Conservation (phyloP, 2,329 filamentous ascomycete genomes). For the Penicillium italicum region DNA sequence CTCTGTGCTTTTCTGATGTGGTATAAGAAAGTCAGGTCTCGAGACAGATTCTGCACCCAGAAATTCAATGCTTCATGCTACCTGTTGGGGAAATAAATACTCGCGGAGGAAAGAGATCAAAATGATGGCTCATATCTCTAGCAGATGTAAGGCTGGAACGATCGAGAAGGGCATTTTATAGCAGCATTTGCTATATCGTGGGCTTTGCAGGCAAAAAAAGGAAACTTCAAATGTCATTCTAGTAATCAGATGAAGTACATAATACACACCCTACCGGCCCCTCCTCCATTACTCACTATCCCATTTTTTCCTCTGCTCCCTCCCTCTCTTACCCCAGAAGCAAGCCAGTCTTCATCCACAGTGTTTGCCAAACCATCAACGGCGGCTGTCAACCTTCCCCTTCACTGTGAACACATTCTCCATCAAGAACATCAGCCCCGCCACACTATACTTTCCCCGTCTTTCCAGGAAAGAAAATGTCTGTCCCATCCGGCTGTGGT, state of each 20-base stretch:
- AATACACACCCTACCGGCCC: neutral
- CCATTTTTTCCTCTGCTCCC: neutral
- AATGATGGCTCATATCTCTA: neutral
- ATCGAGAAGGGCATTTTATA: neutral
- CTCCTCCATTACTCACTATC: neutral
- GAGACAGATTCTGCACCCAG: neutral
- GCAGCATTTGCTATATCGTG: too few relatives aligned
- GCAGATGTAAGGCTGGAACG: neutral
- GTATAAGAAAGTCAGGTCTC: neutral
- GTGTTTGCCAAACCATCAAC: neutral
- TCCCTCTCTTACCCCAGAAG: neutral
- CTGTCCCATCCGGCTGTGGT: constrained; percentile 19
- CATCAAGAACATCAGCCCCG: neutral
- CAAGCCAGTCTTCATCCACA: neutral
- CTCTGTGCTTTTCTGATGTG: neutral
- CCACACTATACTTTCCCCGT: neutral
- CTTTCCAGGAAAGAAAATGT: neutral
- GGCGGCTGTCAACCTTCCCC: neutral
- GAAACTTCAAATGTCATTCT: neutral
- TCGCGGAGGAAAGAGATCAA: neutral
- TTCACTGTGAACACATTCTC: neutral
- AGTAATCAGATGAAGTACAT: neutral
- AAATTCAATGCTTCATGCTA: neutral
- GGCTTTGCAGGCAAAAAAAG: neutral
- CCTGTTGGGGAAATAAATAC: neutral